These are phyloP conservation scores for Ophiostoma himal-ulmi DNA, from an alignment of 2,329 filamentous ascomycete species.

Conservation along the genomic window DNA sequence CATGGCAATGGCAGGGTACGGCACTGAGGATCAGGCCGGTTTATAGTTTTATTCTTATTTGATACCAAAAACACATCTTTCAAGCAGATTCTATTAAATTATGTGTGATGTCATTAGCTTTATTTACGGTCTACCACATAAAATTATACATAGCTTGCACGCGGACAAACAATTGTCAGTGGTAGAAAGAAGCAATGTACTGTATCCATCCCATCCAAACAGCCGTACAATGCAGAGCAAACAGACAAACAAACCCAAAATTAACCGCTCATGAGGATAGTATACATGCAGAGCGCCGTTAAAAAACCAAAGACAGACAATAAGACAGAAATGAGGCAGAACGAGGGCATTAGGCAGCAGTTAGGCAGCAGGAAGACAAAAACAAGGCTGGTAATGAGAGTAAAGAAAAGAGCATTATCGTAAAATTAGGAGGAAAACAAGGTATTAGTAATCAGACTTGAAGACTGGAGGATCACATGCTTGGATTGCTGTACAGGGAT, in stretches of 20 bases:
- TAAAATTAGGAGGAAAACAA: background rate
- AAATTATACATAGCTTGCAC: no score
- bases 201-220: background rate
- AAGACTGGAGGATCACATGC: background rate
- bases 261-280: constrained; percentile 5
- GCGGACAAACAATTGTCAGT: background rate
- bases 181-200: background rate
- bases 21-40: constrained; percentile 2
- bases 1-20: background rate
- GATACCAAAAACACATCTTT: background rate
- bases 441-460: background rate
- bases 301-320: background rate
- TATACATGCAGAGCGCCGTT: constrained; percentile 2
- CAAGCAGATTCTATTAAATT: background rate
- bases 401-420: background rate
- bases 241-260: background rate
- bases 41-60: background rate
- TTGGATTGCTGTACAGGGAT: background rate
- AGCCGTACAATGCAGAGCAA: background rate
- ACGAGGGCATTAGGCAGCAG: background rate
- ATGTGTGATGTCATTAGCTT: no score
- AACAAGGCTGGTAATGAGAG: background rate
- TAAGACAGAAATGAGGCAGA: background rate
- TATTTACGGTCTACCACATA: no score
- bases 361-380: background rate